Evolutionary conservation across 2,329 filamentous ascomycete genomes (phyloP), one percentile per base, ranked within the genome.

Genomic region (Monosporascus sp.): DNA sequence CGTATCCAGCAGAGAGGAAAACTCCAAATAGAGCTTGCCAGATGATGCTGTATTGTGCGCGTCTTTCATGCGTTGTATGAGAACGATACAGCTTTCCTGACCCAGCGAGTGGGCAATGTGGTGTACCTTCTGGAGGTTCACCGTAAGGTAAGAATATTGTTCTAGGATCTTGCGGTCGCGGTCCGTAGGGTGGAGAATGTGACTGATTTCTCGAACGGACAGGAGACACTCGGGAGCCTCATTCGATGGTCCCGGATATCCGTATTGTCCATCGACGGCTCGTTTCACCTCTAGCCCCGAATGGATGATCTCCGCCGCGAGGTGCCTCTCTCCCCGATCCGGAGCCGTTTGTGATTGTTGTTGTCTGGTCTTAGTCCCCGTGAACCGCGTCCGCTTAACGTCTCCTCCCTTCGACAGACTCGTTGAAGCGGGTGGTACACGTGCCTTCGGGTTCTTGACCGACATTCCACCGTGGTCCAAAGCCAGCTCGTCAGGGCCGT

Each of bases 371-470:
- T 31, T 47, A 7, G 37, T 38, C 20, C 17, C n/a, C 17, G 14
- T 48, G 44, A 64, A 64, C 31, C 49, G 54, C n/a, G 62, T 64
- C 20, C 46, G 36, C 39, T 6, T 5, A 37, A 64, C 64, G 50
- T 64, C 50, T n/a, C 57, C 60, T 47, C 49, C 59, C 38, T 44
- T 62, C 17, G 62, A 65, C 45, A 65, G 38, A 47, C 60, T 64
- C 20, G 56, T 31, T n/a, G 62, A 57, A 4, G 11, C n/a, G n/a
- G 48, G 37, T 31, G 46, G 37, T 34, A 48, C 50, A 7, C n/a
- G 51, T 15, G 57, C 52, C 41, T 57, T 61, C 24, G 54, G 52
- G n/a, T 50, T 31, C 18, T 27, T 54, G 36, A 27, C 49, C 45
- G n/a, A 37, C 22, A 59, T 51, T 27, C 61, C 61, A 31, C 54